Base-by-base conservation (phyloP, 257 asterid species). In the Nyctanthes arbortristis region DNA sequence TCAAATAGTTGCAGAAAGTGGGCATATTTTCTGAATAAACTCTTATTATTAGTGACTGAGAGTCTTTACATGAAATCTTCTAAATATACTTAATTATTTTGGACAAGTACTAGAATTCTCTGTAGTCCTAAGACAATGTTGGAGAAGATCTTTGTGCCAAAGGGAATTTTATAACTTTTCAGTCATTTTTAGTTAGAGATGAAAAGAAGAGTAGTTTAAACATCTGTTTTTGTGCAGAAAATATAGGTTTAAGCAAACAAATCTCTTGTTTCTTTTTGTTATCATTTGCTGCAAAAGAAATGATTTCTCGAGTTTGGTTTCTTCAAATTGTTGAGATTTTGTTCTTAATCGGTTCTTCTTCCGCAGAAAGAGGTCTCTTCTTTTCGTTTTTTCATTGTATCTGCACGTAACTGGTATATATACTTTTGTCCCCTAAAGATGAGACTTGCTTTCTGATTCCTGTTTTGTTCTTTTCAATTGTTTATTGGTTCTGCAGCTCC, bases 361-460 rank as follows among this genome's bases (percentile, higher is more conserved):
- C 58, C 74, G 83, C 91, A 10, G 91, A 86, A 71, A 72, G 76
- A 83, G 91, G 91, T 85, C 16, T 27, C 7, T 60, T n/a, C n/a
- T n/a, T n/a, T n/a, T n/a, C n/a, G n/a, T n/a, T n/a, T n/a, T n/a
- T n/a, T n/a, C n/a, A n/a, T n/a, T n/a, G n/a, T n/a, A n/a, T n/a
- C n/a, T n/a, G n/a, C n/a, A n/a, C n/a, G n/a, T n/a, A n/a, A n/a
- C n/a, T n/a, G n/a, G n/a, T n/a, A n/a, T n/a, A n/a, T n/a, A n/a
- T n/a, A n/a, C n/a, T n/a, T n/a, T n/a, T n/a, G n/a, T n/a, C n/a
- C n/a, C n/a, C n/a, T n/a, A n/a, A n/a, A n/a, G n/a, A n/a, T n/a
- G n/a, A n/a, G n/a, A n/a, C n/a, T n/a, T n/a, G n/a, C n/a, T n/a
- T 24, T 16, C 3, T 55, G 12, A 12, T 71, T n/a, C 2, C 28